Base-by-base conservation (phyloP, 768 basidiomycete genomes). In the Russula sp. region DNA sequence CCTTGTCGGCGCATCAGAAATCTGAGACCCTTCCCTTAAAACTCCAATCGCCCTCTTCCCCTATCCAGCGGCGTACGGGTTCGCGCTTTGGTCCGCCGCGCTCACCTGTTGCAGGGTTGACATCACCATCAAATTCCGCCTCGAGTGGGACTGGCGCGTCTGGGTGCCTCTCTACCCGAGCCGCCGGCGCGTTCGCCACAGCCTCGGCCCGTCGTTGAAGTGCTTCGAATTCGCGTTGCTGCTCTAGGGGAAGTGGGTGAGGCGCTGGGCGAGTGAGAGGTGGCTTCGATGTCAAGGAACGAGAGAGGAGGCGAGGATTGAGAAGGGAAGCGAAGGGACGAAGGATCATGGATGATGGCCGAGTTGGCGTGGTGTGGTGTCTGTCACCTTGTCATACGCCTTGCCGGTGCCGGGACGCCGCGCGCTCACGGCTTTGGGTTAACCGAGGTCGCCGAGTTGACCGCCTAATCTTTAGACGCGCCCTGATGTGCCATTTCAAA, bases 201-300 rank as follows among this genome's bases (percentile, higher is more conserved):
- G 73, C 71, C 64, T 83, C 83, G 1, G 83, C 83, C n/a, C 73
- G 75, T 20, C 85, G 81, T 65, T 86, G 80, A 39, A 93, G 85
- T n/a, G 85, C 80, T 70, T 96, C 91, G 61, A 95, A 95, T 72
- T 94, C 90, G 57, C 83, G 83, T 70, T 96, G 93, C 60, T 90
- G 81, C 29, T 82, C 79, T 2, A 76, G 76, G 1, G 93, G 88
- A 14, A 96, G 81, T 0, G 88, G 81, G 2, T 87, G 88, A 0
- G 93, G 93, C 0, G 83, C 75, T 0, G 93, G 92, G 0, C 83
- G 79, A 54, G 76, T 78, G 32, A 86, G 70, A 0, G 69, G 69
- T 22, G 63, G 62, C 18, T 68, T 72, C 9, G 79, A 69, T 13
- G 72, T 69, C 49, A 53, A 73, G 13, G 48, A 32, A 14, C 56